These are phyloP conservation scores for Metschnikowia lochheadii DNA, from an alignment of 805 yeast genomes.

Conservation along the genomic window DNA sequence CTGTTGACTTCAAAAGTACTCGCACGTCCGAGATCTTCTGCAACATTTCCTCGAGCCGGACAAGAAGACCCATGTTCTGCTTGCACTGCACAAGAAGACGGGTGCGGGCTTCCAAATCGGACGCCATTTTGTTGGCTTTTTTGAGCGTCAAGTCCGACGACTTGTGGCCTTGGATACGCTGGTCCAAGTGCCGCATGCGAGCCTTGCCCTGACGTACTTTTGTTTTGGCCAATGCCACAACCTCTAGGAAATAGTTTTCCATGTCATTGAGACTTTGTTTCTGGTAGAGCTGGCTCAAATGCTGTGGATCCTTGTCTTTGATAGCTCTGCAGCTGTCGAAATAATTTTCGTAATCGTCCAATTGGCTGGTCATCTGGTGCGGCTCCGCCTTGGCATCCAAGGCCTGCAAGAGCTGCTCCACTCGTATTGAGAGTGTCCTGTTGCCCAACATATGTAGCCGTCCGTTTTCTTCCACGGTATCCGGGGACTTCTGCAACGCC, in stretches of 20 bases:
- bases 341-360: conserved; percentile 1
- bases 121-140: not conserved
- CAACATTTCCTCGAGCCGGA: not conserved
- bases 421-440: not conserved
- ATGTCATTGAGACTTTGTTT: not conserved
- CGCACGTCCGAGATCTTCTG: conserved; percentile 1
- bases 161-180: not conserved
- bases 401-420: not conserved
- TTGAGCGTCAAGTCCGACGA: not conserved
- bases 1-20: not conserved
- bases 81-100: not conserved
- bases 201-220: not conserved
- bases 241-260: not conserved
- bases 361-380: not conserved
- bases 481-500: not conserved
- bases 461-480: not conserved
- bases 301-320: conserved; percentile 1
- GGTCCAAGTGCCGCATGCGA: not conserved
- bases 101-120: not conserved
- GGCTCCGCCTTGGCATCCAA: conserved; percentile 2
- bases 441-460: conserved; percentile 3
- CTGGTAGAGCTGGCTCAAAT: conserved; percentile 1
- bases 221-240: not conserved
- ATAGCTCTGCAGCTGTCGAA: conserved; percentile 1
- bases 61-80: not conserved